Conservation (phyloP, 2,329 filamentous ascomycete species). For the Coniella lustricola region DNA sequence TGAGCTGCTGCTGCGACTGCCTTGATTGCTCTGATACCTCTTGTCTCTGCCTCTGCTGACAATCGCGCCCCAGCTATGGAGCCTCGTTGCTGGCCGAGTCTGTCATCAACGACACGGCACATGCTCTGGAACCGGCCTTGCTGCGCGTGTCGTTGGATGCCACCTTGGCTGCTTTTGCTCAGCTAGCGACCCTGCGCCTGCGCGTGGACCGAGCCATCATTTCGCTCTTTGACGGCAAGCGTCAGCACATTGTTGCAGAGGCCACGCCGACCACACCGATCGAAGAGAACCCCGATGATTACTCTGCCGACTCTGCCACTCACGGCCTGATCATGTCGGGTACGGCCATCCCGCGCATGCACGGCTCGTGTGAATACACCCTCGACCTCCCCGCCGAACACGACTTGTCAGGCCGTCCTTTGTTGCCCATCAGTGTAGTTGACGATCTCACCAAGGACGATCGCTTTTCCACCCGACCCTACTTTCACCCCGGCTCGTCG, state of each 20-base stretch:
- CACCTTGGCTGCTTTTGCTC: slow-evolving; percentile 25
- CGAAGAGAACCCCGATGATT: background rate
- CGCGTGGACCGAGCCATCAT: slow-evolving; percentile 30
- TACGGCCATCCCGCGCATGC: slow-evolving; percentile 2
- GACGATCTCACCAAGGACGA: slow-evolving; percentile 9
- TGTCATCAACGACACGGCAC: background rate
- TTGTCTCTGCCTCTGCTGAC: background rate
- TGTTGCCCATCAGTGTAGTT: slow-evolving; percentile 7
- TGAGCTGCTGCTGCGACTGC: background rate
- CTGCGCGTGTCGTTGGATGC: background rate
- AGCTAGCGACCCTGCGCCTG: slow-evolving; percentile 38
- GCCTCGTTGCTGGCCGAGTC: slow-evolving; percentile 4
- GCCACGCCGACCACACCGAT: slow-evolving; percentile 5
- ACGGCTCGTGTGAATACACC: slow-evolving; percentile 2
- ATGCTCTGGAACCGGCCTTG: background rate
- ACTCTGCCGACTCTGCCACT: background rate
- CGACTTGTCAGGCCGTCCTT: background rate
- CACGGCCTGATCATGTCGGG: slow-evolving; percentile 2
- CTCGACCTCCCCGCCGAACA: slow-evolving; percentile 1
- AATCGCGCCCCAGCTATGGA: background rate
- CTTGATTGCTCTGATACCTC: background rate
- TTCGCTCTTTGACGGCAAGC: slow-evolving; percentile 11
- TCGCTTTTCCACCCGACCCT: background rate
- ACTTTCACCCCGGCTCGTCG: background rate
- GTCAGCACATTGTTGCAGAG: slow-evolving; percentile 14